Conservation (phyloP, 805 yeast genomes). For the Candida endomychidarum region DNA sequence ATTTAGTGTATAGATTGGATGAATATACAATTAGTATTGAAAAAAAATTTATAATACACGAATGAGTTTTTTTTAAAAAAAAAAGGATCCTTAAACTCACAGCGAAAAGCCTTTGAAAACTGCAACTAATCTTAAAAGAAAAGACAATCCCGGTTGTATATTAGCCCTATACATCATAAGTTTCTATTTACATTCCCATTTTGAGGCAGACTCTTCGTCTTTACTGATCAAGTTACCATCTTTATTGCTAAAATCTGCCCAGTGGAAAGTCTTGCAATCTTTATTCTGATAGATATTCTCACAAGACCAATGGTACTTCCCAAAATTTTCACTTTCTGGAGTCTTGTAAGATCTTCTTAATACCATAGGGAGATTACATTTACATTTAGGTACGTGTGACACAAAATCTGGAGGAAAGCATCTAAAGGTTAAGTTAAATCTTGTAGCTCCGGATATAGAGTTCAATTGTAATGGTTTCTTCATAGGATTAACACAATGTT, state of each 20-base stretch:
- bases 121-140: too few relatives aligned
- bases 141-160: too few relatives aligned
- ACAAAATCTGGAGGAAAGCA: conserved; percentile 44
- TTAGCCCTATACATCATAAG: too few relatives aligned
- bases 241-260: conserved; percentile 45
- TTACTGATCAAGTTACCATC: conserved; percentile 33
- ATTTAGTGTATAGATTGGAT: too few relatives aligned
- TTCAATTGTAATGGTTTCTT: conserved; percentile 45
- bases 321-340: conserved; percentile 36
- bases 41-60: too few relatives aligned
- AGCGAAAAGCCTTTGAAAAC: too few relatives aligned
- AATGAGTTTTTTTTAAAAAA: too few relatives aligned
- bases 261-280: conserved; percentile 50
- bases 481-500: conserved; percentile 57
- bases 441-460: conserved; percentile 42
- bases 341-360: conserved; percentile 56
- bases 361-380: conserved; percentile 50
- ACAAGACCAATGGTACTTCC: conserved; percentile 70
- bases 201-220: conserved; percentile 32
- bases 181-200: conserved; percentile 39
- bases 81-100: too few relatives aligned
- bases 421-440: conserved; percentile 70
- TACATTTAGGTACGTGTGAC: conserved; percentile 43
- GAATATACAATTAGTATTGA: too few relatives aligned
- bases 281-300: conserved; percentile 42